Evolutionary conservation across 257 asterid species (phyloP).

Genomic region (Solanum corneliomulleri): DNA sequence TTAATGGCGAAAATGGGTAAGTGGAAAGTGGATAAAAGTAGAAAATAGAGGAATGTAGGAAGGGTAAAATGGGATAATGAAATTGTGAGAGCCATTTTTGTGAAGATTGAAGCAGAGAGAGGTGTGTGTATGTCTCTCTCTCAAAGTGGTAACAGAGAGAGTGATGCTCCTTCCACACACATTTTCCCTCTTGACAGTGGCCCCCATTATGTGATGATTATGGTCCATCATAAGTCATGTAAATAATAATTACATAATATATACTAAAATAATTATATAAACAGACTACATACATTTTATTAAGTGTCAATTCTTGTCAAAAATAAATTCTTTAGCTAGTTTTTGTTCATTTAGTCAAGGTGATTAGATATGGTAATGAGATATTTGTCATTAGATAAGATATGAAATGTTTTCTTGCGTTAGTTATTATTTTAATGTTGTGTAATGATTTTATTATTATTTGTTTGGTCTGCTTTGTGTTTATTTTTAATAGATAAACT

Average conservation of each 20-base stretch:
- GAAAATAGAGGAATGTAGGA: conserved; percentile 31
- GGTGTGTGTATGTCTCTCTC: not conserved
- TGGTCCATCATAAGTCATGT: not conserved
- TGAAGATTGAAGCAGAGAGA: conserved; percentile 6
- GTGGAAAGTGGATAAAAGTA: conserved; percentile 21
- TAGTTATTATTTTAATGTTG: not conserved
- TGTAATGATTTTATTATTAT: not conserved
- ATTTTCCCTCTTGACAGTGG: not conserved
- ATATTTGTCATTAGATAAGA: not conserved
- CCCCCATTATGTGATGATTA: conserved; percentile 1
- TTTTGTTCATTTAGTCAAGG: not conserved
- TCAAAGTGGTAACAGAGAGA: not conserved
- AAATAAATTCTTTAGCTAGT: not conserved
- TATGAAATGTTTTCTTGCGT: not conserved
- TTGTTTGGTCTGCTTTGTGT: not conserved
- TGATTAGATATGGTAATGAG: not conserved
- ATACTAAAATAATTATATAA: too few species aligned
- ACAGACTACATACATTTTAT: not conserved
- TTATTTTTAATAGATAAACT: too few species aligned
- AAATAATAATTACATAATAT: not conserved
- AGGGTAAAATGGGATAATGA: conserved; percentile 45
- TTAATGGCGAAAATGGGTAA: conserved; percentile 30
- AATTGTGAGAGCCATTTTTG: conserved; percentile 38
- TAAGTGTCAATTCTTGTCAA: not conserved
- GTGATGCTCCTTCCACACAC: not conserved